Evolutionary conservation across 2,329 filamentous ascomycete genomes (phyloP).

Genomic region (Botrytis aclada): DNA sequence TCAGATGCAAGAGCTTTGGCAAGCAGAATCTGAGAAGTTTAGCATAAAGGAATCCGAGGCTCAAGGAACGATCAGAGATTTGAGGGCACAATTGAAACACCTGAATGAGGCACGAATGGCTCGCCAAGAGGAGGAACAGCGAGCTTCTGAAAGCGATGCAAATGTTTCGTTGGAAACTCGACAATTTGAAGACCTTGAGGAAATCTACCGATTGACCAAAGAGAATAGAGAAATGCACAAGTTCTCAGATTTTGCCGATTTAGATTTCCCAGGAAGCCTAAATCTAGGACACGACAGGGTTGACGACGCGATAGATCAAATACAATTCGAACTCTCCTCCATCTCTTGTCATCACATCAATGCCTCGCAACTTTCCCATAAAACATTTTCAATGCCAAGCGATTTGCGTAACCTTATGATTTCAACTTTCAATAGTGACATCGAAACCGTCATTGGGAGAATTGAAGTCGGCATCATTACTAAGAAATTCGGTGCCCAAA

Average conservation of each 20-base stretch:
- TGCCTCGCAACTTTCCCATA: not conserved
- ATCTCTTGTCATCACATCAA: conserved; percentile 11
- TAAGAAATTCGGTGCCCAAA: not conserved
- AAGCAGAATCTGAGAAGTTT: not conserved
- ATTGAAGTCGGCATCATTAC: not conserved
- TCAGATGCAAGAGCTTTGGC: conserved; percentile 10
- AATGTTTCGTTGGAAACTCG: not conserved
- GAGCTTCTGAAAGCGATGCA: not conserved
- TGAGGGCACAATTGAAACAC: conserved; percentile 1
- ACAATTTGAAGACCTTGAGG: not conserved
- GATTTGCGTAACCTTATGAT: conserved; percentile 11
- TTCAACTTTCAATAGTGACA: not conserved
- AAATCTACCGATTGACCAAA: conserved; percentile 2
- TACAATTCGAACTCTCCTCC: conserved; percentile 20
- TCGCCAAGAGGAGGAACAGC: not conserved
- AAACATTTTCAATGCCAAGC: not conserved
- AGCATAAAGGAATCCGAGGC: not conserved
- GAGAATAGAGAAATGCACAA: conserved; percentile 4
- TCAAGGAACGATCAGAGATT: not conserved
- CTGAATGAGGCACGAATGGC: not conserved
- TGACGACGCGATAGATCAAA: conserved; percentile 15
- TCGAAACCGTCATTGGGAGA: not conserved
- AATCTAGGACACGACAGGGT: not conserved
- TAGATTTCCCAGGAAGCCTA: not conserved
- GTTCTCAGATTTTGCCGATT: not conserved